Base-by-base conservation (phyloP, 768 basidiomycete genomes). In the Cyclocybe cylindracea region DNA sequence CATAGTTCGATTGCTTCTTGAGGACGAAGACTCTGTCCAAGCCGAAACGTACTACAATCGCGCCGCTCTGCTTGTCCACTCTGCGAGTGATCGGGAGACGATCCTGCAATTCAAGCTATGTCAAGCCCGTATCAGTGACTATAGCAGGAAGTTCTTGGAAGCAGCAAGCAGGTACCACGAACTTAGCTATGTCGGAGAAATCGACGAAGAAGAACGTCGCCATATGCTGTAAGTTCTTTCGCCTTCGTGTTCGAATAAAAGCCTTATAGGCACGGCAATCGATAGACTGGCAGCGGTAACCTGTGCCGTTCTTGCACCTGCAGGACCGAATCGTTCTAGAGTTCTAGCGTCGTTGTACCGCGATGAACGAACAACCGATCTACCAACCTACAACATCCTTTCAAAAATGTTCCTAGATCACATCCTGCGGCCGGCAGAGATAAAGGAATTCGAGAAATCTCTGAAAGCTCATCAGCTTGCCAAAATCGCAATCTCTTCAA, bases 41-140 rank as follows among this genome's bases (percentile, higher is more conserved):
- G 97, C 97, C n/a, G 96, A 98, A 66, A 91, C 94, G 2, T 98
- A 94, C 71, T 96, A 96, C 69, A 96, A 95, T 64, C 90, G 97
- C 49, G 97, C 97, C 14, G 91, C 94, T 1, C 82, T 94, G 16
- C 81, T 98, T 16, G 86, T 92, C 18, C 89, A 94, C 66, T 83
- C 86, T 11, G 83, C 89, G 36, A 77, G 75, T 11, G 86, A 98
- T 70, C 85, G 83, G 60, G 90, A 88, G 65, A 89, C 87, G 10
- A 77, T 87, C 35, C 79, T 96, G 18, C 79, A 85, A 61, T 95
- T 91, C 77, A 96, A 94, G 70, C 82, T 95, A 19, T 94, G 89
- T 60, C 92, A 98, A 74, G 97, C 97, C 16, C 83, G 95, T 42
- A 91, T 99, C 65, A 89, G 87, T 57, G 97, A 99, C 63, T 96